Base-by-base conservation (phyloP, 148 eudicot species). In the Fagopyrum homotropicum region DNA sequence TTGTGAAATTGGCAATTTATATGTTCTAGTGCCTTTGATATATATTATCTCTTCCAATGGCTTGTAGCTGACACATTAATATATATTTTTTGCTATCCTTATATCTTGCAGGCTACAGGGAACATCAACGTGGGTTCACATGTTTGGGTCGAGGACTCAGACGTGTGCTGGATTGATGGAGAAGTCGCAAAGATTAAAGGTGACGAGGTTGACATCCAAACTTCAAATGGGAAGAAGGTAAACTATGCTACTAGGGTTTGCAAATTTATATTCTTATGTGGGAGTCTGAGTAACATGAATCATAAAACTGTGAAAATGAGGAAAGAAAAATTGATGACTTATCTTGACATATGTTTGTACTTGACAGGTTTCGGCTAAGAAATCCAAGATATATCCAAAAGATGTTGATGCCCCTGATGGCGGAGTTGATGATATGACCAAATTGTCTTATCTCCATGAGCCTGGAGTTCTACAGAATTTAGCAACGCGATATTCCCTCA, bases 371-470 rank as follows among this genome's bases (percentile, higher is more conserved):
- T 73, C 80, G 30, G 82, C 80, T 69, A 86, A 74, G 45, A 74
- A 81, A 69, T 84, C 90, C 22, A 89, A 80, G 51, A 82, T 91
- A 72, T 89, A 88, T 76, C 94, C 97, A 10, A 91, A 86, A 83
- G 98, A 93, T 77, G 75, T 80, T 80, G 98, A 93, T 78, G 97
- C 98, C 75, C 97, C 94, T 72, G 85, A 81, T 80, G 89, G 88
- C 49, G 98, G 98, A 78, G 97, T 88, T 74, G 97, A 93, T 89
- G 98, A 93, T 86, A 93, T 93, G 98, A 93, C 93, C 49, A 93
- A 89, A 77, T 83, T 93, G 75, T 89, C 97, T 69, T 93, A 93
- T 83, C 79, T 93, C 85, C 94, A 93, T 69, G 98, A 93, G 79
- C 98, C 98, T 50, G 98, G 92, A 81, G 94, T 93, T 80, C 77